Percentiles rank a stretch among this genome's conserved stretches.
These are phyloP conservation scores for Atkinsonella hypoxylon DNA, from an alignment of 2,329 filamentous ascomycete species.

Conservation along the genomic window DNA sequence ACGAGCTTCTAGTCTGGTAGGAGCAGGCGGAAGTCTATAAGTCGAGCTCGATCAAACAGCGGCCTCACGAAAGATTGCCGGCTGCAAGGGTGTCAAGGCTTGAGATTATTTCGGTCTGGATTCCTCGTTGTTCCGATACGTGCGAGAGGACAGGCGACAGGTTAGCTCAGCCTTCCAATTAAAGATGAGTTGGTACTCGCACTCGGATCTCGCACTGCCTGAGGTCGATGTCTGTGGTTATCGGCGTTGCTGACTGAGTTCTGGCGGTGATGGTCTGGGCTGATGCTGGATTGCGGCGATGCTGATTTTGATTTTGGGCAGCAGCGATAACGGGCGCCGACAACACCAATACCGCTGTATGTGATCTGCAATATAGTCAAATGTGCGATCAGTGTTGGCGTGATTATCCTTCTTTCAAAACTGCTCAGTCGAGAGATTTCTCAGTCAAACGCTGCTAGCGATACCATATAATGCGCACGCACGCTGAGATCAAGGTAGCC, in stretches of 20 bases:
- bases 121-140: neutral
- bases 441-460: too few species aligned
- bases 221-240: neutral
- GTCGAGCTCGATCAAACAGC: neutral
- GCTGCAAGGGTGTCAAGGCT: neutral
- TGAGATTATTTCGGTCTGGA: neutral
- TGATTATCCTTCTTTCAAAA: too few species aligned
- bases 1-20: neutral
- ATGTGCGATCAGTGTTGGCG: too few species aligned
- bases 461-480: too few species aligned
- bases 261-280: too few species aligned
- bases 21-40: neutral
- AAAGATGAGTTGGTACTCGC: neutral
- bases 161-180: neutral
- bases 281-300: too few species aligned
- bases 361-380: too few species aligned
- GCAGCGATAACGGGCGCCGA: too few species aligned
- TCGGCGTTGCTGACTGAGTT: neutral
- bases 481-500: neutral
- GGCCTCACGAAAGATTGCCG: neutral
- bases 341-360: too few species aligned
- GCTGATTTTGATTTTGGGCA: too few species aligned
- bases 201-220: too few species aligned
- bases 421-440: too few species aligned
- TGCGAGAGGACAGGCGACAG: neutral